Evolutionary conservation across 2,329 filamentous ascomycete genomes (phyloP).

Genomic region (Pseudocercospora cruenta): DNA sequence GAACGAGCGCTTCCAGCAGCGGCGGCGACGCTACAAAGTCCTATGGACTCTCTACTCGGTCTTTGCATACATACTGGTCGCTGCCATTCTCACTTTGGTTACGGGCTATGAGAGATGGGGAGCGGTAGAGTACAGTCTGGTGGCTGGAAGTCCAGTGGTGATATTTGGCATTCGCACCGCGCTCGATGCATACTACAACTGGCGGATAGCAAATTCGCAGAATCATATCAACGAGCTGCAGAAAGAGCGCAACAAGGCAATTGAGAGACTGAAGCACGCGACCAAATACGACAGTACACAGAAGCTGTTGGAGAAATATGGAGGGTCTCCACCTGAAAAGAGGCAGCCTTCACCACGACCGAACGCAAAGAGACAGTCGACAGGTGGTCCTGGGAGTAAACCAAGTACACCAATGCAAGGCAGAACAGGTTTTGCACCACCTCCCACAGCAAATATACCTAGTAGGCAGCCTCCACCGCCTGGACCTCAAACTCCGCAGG

Average conservation of each 20-base stretch:
- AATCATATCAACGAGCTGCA: conserved; percentile 73
- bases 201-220: conserved; percentile 72
- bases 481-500: conserved; percentile 14
- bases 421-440: conserved; percentile 63
- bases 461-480: conserved; percentile 35
- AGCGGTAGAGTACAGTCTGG: conserved; percentile 73
- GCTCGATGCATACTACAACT: conserved; percentile 75
- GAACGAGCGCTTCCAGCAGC: conserved; percentile 73
- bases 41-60: conserved; percentile 88
- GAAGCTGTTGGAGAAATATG: conserved; percentile 92
- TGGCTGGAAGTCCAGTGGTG: conserved; percentile 71
- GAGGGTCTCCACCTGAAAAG: conserved; percentile 59
- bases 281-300: conserved; percentile 96
- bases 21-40: conserved; percentile 76
- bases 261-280: conserved; percentile 90
- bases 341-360: conserved; percentile 42
- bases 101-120: conserved; percentile 82
- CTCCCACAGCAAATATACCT: conserved; percentile 68
- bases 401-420: conserved; percentile 45
- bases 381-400: conserved; percentile 20
- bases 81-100: conserved; percentile 79
- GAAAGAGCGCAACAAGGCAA: conserved; percentile 80
- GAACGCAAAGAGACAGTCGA: conserved; percentile 36
- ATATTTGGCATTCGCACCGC: conserved; percentile 75
- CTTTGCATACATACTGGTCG: conserved; percentile 87